phyloP scores from a whole-genome alignment of 2,329 filamentous ascomycete species.

The Colletotrichum phormii region DNA sequence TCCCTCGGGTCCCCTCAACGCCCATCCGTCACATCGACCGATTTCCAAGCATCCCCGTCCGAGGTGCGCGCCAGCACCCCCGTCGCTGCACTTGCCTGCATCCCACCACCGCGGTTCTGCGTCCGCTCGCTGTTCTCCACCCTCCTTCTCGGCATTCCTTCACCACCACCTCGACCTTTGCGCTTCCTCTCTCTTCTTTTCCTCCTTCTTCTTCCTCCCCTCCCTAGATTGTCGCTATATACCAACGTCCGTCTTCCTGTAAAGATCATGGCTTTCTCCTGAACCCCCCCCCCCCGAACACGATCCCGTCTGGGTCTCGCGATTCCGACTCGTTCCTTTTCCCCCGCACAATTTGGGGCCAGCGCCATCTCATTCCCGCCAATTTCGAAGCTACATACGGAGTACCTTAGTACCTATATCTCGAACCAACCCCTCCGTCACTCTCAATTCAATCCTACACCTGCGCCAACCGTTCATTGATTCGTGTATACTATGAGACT shows the following conservation, averaged over 20 bases:
- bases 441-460: conserved; percentile 18
- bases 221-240: conserved; percentile 9
- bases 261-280: conserved; percentile 32
- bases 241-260: conserved; percentile 13
- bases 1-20: conserved; percentile 19
- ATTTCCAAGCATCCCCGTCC: conserved; percentile 37
- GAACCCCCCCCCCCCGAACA: conserved; percentile 15
- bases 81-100: conserved; percentile 19
- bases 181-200: neutral
- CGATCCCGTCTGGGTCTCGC: conserved; percentile 33
- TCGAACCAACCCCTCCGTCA: neutral
- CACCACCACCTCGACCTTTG: conserved; percentile 16
- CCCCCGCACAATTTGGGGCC: conserved; percentile 30
- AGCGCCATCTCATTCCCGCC: conserved; percentile 21
- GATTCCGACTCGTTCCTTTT: conserved; percentile 32
- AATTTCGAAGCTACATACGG: conserved; percentile 22
- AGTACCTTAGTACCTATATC: neutral
- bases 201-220: neutral
- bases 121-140: conserved; percentile 34
- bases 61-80: conserved; percentile 18
- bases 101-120: conserved; percentile 35
- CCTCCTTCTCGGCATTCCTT: conserved; percentile 34
- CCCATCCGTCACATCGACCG: conserved; percentile 28
- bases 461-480: conserved; percentile 25
- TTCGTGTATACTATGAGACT: conserved; percentile 66